These are phyloP conservation scores for Yueomyces sinensis DNA, from an alignment of 805 yeast species.

Conservation along the genomic window DNA sequence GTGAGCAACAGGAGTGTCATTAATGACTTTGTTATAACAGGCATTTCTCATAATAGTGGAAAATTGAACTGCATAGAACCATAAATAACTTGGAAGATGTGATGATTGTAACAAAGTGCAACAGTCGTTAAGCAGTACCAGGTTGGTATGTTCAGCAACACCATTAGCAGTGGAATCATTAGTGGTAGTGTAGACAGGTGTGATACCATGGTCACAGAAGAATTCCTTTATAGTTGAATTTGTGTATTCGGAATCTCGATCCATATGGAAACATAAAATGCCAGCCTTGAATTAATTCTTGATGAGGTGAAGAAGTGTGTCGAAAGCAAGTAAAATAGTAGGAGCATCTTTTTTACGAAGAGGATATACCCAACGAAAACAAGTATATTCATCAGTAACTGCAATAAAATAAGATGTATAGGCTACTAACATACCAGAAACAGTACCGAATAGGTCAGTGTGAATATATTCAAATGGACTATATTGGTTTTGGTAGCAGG, in stretches of 20 bases:
- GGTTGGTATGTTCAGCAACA: slow-evolving; percentile 6
- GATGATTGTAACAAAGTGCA: slow-evolving; percentile 3
- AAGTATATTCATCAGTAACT: slow-evolving; percentile 5
- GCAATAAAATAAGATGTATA: slow-evolving; percentile 3
- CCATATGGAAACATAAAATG: slow-evolving; percentile 3
- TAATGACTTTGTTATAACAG: background rate
- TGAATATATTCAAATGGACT: slow-evolving; percentile 4
- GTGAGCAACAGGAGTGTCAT: slow-evolving; percentile 1
- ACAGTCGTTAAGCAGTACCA: slow-evolving; percentile 7
- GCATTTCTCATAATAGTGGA: slow-evolving; percentile 3
- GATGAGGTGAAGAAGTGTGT: background rate
- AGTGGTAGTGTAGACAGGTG: slow-evolving; percentile 3
- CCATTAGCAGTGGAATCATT: slow-evolving; percentile 5
- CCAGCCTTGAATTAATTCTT: slow-evolving; percentile 1
- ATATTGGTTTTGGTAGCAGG: slow-evolving; percentile 14
- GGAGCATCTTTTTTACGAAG: slow-evolving; percentile 1
- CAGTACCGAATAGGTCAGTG: slow-evolving; percentile 6
- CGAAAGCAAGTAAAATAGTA: background rate
- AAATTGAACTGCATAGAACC: slow-evolving; percentile 6
- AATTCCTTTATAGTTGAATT: background rate
- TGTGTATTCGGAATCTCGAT: slow-evolving; percentile 5
- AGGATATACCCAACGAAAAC: slow-evolving; percentile 5
- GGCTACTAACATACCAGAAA: background rate
- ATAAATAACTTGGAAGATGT: slow-evolving; percentile 3
- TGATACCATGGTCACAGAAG: slow-evolving; percentile 2